Evolutionary conservation across 2,329 filamentous ascomycete species (phyloP).

Genomic region (Paracamarosporium sp.): DNA sequence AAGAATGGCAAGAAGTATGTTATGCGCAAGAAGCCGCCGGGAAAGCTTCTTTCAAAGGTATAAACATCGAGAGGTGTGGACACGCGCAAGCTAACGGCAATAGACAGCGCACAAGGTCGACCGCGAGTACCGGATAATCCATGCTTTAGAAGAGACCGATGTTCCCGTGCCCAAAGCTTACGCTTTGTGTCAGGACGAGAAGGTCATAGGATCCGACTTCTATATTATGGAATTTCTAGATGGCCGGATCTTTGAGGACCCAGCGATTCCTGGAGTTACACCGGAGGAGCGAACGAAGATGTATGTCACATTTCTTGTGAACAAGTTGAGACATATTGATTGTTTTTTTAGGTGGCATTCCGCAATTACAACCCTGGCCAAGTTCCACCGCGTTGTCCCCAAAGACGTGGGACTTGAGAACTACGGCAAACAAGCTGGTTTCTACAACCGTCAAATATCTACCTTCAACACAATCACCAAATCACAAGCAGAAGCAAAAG

Average conservation of each 20-base stretch:
- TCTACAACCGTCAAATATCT: constrained; percentile 84
- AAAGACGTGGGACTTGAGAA: constrained; percentile 69
- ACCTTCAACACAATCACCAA: constrained; percentile 82
- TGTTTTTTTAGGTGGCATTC: constrained; percentile 71
- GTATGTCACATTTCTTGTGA: constrained; percentile 46
- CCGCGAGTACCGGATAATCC: constrained; percentile 90
- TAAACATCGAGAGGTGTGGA: background rate
- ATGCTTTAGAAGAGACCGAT: constrained; percentile 78
- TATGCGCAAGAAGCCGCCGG: constrained; percentile 97
- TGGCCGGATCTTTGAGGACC: constrained; percentile 91
- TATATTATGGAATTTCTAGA: constrained; percentile 98
- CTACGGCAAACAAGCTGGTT: constrained; percentile 77
- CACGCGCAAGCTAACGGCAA: background rate
- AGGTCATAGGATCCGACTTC: constrained; percentile 86
- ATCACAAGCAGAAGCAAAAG: constrained; percentile 76
- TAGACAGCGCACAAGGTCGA: constrained; percentile 94
- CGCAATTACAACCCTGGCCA: constrained; percentile 81
- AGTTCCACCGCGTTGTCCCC: constrained; percentile 79
- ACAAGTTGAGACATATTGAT: background rate
- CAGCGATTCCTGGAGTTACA: constrained; percentile 75
- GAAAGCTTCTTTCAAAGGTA: constrained; percentile 75
- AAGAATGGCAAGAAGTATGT: constrained; percentile 77
- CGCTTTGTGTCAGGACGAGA: constrained; percentile 82
- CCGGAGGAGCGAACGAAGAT: constrained; percentile 74
- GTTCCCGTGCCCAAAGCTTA: constrained; percentile 86